Conservation (phyloP, 805 yeast genomes). For the Sugiyamaella mastotermitis region DNA sequence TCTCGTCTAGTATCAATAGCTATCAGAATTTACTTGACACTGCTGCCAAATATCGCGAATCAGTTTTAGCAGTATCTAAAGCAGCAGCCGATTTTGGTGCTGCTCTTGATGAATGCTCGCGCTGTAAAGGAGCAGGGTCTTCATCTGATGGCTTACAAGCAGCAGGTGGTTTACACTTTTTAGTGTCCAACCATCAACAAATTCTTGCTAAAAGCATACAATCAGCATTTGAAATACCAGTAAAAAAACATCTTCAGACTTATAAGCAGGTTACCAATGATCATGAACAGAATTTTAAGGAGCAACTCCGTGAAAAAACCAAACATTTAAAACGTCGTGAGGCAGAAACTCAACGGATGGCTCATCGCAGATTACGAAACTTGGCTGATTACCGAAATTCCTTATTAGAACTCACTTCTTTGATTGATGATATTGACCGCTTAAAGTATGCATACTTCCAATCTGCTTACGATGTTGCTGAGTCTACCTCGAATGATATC, state of each 20-base stretch:
- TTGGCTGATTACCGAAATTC: conserved; percentile 62
- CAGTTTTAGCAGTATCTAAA: conserved; percentile 42
- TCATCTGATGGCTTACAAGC: conserved; percentile 59
- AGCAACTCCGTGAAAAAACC: conserved; percentile 47
- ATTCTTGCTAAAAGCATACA: conserved; percentile 54
- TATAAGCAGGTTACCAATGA: conserved; percentile 40
- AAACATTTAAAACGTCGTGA: conserved; percentile 53
- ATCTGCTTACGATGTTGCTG: conserved; percentile 54
- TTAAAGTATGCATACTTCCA: conserved; percentile 71
- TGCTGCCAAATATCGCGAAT: conserved; percentile 41
- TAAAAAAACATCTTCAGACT: conserved; percentile 38
- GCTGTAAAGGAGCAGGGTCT: conserved; percentile 54
- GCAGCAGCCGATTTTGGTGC: conserved; percentile 69
- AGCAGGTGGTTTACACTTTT: conserved; percentile 71
- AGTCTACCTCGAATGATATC: conserved; percentile 52
- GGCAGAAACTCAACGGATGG: conserved; percentile 49
- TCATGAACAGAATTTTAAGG: conserved; percentile 50
- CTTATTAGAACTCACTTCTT: conserved; percentile 59
- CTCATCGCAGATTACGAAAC: conserved; percentile 58
- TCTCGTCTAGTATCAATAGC: conserved; percentile 42
- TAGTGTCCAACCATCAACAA: conserved; percentile 72
- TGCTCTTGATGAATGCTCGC: conserved; percentile 59
- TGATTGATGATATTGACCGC: conserved; percentile 72
- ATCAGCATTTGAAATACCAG: conserved; percentile 51
- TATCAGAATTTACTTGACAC: conserved; percentile 44